Percentiles rank a stretch among this genome's conserved stretches.
phyloP scores from a whole-genome alignment of 2,329 filamentous ascomycete species.

The Colletotrichum somersetense region DNA sequence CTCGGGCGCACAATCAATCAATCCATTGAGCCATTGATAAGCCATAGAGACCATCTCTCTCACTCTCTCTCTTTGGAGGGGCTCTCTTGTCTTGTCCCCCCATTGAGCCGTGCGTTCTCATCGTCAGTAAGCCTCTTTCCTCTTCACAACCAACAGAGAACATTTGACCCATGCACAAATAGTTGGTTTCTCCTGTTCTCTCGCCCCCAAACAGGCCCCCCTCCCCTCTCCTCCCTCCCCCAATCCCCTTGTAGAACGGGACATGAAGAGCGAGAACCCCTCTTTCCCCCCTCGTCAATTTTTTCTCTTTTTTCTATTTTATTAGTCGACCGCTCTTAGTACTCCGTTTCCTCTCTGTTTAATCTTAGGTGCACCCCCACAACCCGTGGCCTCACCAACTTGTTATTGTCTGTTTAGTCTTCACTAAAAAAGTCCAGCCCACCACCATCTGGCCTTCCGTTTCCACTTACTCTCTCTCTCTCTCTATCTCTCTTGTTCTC shows the following conservation, averaged over 20 bases:
- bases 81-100: background rate
- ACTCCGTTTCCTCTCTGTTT: constrained; percentile 19
- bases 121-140: constrained; percentile 3
- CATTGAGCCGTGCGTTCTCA: constrained; percentile 8
- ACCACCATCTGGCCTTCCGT: constrained; percentile 21
- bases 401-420: constrained; percentile 35
- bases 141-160: background rate
- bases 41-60: background rate
- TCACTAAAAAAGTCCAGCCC: constrained; percentile 37
- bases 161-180: constrained; percentile 11
- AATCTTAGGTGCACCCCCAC: constrained; percentile 40
- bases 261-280: constrained; percentile 33
- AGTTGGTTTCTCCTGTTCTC: constrained; percentile 23
- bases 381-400: constrained; percentile 35
- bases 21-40: background rate
- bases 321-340: constrained; percentile 19
- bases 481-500: constrained; percentile 12
- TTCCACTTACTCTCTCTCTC: background rate
- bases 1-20: background rate
- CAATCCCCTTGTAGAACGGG: constrained; percentile 4
- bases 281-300: constrained; percentile 22
- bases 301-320: background rate
- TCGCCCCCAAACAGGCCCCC: background rate
- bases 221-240: background rate
- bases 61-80: background rate